Base-by-base conservation (phyloP, 305 asterid genomes). In the Rubia balearica region DNA sequence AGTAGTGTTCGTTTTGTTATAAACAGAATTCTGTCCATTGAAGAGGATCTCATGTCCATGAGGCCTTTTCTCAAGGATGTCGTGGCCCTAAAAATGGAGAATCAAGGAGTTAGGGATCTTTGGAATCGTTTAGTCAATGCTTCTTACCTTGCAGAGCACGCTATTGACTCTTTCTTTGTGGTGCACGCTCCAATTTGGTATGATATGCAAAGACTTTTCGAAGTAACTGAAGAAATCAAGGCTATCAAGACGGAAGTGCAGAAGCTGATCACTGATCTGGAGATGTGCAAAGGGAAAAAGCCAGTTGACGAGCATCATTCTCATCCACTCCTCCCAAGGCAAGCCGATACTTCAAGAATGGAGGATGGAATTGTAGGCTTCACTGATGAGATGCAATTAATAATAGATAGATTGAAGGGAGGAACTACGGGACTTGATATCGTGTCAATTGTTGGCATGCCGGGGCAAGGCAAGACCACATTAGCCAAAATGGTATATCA, bases 391-490 rank as follows among this genome's bases (percentile, higher is more conserved):
- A 49, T 42, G 10, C 41, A 59, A 17, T 27, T 68, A 16, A 69
- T 83, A 16, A 72, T 67, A 27, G 57, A 49, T 8, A 66, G 66
- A 21, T 78, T 84, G 42, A 68, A 67, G 16, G 4, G 74, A 51
- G 80, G 81, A 67, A 56, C 60, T 22, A 59, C 8, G 19, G 42
- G 67, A 2, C 76, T 77, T 7, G 79, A 79, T 19, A 72, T 76
- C 57, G 46, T 83, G 49, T 71, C 83, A 2, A 69, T 80, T 38
- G 72, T 63, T 33, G 81, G 81, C n/a, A 72, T 74, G 82, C 62
- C 74, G 8, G 82, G 76, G 14, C 9, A 42, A 13, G 82, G 79
- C 1, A 74, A 78, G 71, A 78, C 79, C 3, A 66, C 79, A 11
- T 55, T 77, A 9, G 81, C 81, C 0, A 41, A 60, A 24, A 66